Base-by-base conservation (phyloP, 192 early-diverging fungal species). In the Pilobolus umbonatus region DNA sequence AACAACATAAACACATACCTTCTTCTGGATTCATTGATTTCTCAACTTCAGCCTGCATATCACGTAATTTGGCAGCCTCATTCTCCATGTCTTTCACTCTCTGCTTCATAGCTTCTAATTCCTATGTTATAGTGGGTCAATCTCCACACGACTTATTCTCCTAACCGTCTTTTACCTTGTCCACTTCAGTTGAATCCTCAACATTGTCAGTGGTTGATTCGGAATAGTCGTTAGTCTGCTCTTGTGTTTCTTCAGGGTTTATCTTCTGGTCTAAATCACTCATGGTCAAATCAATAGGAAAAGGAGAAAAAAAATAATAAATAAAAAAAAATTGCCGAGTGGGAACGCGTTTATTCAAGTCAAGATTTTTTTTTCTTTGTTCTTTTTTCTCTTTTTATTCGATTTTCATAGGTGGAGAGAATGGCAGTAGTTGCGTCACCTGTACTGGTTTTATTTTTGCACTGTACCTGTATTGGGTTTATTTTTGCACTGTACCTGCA, bases 1-100 rank as follows among this genome's bases (percentile, higher is more conserved):
- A 45, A 57, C 6, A 17, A 10, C 0, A 43, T 9, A 57, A 17
- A 25, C 19, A 30, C n/a, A 35, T 65, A 72, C 77, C 79, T 73
- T 78, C 80, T 72, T 81, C 73, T 43, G 57, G 62, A 51, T 80
- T 67, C 80, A 86, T 86, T 19, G 83, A 80, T 64, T 88, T 88
- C 56, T 93, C 85, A 12, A 81, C 85, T 55, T 88, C 73, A 10
- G 80, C 85, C 60, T 88, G 86, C 84, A 90, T 84, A 47, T 80
- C 79, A 24, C 82, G 78, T 42, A 93, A 73, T 70, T 92, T 90
- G 45, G 79, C 82, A 19, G 92, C 89, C 59, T 93, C 90, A 49
- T 76, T 80, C 65, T 94, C 88, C 87, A 91, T 89, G 69, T 90
- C 85, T 60, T 81, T 64, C 4, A 90, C 82, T 47, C 88, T 74